Conservation (phyloP, 768 basidiomycete species). For the Scleroderma bovista region DNA sequence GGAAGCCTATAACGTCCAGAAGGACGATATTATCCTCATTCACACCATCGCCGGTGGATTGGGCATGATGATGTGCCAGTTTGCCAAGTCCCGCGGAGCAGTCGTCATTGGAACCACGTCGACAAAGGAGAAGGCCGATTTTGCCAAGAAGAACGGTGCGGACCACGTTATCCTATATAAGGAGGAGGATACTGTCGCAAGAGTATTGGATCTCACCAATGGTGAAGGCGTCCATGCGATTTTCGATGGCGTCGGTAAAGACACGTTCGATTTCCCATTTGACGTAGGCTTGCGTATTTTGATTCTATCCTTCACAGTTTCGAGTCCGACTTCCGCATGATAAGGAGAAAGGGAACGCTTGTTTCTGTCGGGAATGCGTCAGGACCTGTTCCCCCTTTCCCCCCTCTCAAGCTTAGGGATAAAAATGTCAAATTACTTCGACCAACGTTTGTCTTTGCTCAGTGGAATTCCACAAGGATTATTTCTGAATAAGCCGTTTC, state of each 20-base stretch:
- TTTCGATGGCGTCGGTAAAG: slow-evolving; percentile 96
- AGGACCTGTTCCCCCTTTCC: slow-evolving; percentile 72
- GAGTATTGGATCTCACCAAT: slow-evolving; percentile 69
- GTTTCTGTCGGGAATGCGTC: slow-evolving; percentile 92
- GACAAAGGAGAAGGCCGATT: slow-evolving; percentile 71
- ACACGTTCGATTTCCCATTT: slow-evolving; percentile 56
- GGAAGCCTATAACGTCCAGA: slow-evolving; percentile 81
- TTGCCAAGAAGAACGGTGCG: slow-evolving; percentile 77
- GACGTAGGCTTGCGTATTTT: neutral
- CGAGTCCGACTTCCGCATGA: slow-evolving; percentile 74
- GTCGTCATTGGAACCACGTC: slow-evolving; percentile 93
- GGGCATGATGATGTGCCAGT: slow-evolving; percentile 62
- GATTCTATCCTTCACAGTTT: slow-evolving; percentile 44
- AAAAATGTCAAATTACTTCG: slow-evolving; percentile 81
- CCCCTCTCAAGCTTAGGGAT: slow-evolving; percentile 62
- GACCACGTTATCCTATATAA: slow-evolving; percentile 84
- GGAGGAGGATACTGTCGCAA: slow-evolving; percentile 65
- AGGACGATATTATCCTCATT: slow-evolving; percentile 73
- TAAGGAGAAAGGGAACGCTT: slow-evolving; percentile 83
- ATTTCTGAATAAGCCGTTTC: slow-evolving; percentile 9
- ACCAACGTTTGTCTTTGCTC: slow-evolving; percentile 50
- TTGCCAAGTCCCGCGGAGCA: slow-evolving; percentile 70
- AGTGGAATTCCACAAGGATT: neutral
- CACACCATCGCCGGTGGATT: slow-evolving; percentile 93
- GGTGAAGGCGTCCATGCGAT: slow-evolving; percentile 81